phyloP scores from a whole-genome alignment of 352 stramenopile genomes.

The Phytopythium aichiense region DNA sequence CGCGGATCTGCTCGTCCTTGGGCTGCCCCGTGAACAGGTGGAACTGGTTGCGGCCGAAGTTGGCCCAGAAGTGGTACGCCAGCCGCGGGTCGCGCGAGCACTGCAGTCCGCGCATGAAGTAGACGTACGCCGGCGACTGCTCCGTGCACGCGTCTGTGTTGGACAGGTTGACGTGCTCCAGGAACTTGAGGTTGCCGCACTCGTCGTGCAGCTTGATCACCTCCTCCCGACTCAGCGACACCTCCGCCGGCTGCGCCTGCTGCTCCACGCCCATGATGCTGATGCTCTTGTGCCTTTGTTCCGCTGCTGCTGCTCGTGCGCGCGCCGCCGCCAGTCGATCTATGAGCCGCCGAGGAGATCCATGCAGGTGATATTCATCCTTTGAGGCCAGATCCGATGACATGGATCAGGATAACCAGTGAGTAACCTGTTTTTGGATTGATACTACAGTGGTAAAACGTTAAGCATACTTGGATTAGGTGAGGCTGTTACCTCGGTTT shows the following conservation, averaged over 20 bases:
- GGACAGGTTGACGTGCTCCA: constrained; percentile 71
- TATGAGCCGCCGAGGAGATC: neutral
- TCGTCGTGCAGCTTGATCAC: constrained; percentile 48
- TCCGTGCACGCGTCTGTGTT: constrained; percentile 54
- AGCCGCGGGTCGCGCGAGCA: constrained; percentile 64
- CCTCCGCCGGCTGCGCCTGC: constrained; percentile 9
- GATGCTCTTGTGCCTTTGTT: neutral
- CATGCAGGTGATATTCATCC: neutral
- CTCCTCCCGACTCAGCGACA: constrained; percentile 40
- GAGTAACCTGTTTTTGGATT: neutral
- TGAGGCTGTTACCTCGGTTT: no score
- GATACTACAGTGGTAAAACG: neutral
- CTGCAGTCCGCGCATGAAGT: constrained; percentile 61
- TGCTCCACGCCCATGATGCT: constrained; percentile 21
- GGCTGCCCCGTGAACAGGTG: constrained; percentile 62
- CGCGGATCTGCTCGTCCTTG: constrained; percentile 55
- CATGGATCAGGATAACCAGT: no score
- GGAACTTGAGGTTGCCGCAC: constrained; percentile 59
- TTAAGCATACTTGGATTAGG: neutral
- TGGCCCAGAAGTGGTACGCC: constrained; percentile 67
- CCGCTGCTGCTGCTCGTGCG: neutral
- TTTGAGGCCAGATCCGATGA: neutral
- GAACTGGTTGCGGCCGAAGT: constrained; percentile 69
- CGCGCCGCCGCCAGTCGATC: constrained; percentile 4
- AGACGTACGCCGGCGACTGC: constrained; percentile 36